These are phyloP conservation scores for Fagus crenata DNA, from an alignment of 306 rosid species.

Conservation along the genomic window DNA sequence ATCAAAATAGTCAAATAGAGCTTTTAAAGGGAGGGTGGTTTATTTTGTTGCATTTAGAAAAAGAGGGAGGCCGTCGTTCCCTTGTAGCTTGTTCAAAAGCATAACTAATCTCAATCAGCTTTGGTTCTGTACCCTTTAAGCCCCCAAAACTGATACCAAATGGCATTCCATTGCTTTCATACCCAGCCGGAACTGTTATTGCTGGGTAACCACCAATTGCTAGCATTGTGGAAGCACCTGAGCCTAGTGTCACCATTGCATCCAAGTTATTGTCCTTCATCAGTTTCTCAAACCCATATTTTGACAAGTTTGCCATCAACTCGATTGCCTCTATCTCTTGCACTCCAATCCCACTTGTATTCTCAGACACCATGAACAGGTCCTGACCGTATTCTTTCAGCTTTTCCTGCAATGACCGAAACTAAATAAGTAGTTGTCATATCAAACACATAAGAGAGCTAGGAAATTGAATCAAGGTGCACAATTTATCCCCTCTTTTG, in stretches of 20 bases:
- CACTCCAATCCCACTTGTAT: slow-evolving; percentile 47
- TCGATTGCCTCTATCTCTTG: slow-evolving; percentile 32
- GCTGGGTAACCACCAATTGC: slow-evolving; percentile 60
- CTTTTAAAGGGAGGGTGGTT: too few species aligned
- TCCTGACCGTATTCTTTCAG: slow-evolving; percentile 58
- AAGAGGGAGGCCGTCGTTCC: slow-evolving; percentile 42
- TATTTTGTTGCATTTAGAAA: background rate
- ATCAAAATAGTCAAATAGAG: too few species aligned
- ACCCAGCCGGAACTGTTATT: slow-evolving; percentile 53
- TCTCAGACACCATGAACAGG: slow-evolving; percentile 37
- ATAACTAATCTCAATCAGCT: slow-evolving; percentile 49
- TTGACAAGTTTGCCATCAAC: slow-evolving; percentile 34
- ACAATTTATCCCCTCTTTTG: too few species aligned
- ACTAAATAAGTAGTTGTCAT: background rate
- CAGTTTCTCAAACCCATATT: slow-evolving; percentile 49
- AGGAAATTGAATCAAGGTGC: too few species aligned
- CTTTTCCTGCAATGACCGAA: slow-evolving; percentile 40
- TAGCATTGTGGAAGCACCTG: slow-evolving; percentile 11
- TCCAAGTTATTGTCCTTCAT: slow-evolving; percentile 46
- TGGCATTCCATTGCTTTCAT: slow-evolving; percentile 36
- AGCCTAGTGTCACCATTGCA: slow-evolving; percentile 44
- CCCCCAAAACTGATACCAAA: slow-evolving; percentile 52
- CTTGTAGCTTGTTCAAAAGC: slow-evolving; percentile 59
- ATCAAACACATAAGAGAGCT: too few species aligned
- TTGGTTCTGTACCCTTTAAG: slow-evolving; percentile 47